These are phyloP conservation scores for Apophysomyces variabilis DNA, from an alignment of 371 early-diverging fungal species.

Conservation along the genomic window DNA sequence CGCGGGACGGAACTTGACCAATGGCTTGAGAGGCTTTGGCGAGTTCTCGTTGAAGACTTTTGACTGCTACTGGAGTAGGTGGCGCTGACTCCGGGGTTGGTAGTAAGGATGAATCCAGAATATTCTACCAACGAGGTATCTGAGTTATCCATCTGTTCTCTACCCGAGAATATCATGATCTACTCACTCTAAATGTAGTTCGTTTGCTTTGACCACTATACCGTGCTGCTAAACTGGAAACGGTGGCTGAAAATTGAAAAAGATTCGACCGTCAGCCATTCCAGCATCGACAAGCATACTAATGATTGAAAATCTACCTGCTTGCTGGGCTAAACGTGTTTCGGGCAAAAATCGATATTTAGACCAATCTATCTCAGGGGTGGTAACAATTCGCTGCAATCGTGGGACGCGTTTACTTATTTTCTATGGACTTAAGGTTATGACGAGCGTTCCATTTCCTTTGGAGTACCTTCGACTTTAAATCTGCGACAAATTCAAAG, in stretches of 20 bases:
- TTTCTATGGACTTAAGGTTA: slow-evolving; percentile 18
- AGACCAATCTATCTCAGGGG: slow-evolving; percentile 49
- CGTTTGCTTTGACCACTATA: slow-evolving; percentile 20
- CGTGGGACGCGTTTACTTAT: slow-evolving; percentile 33
- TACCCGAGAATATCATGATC: background rate
- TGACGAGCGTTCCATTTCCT: background rate
- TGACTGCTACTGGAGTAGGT: slow-evolving; percentile 21
- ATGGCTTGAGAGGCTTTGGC: slow-evolving; percentile 37
- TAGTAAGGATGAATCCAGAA: slow-evolving; percentile 22
- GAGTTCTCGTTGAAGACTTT: slow-evolving; percentile 36
- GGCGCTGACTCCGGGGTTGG: slow-evolving; percentile 12
- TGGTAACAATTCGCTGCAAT: slow-evolving; percentile 46
- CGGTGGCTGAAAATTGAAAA: slow-evolving; percentile 10
- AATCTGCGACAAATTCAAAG: slow-evolving; percentile 48
- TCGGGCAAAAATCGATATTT: slow-evolving; percentile 49
- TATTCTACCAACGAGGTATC: slow-evolving; percentile 16
- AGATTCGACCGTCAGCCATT: background rate
- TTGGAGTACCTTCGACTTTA: slow-evolving; percentile 48
- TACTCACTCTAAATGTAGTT: slow-evolving; percentile 27
- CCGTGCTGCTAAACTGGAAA: slow-evolving; percentile 24
- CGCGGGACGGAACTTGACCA: slow-evolving; percentile 43
- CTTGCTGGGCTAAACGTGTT: slow-evolving; percentile 36
- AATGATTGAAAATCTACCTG: slow-evolving; percentile 22
- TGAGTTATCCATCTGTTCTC: background rate
- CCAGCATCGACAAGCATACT: background rate